Percentiles rank a stretch among this genome's conserved stretches.
phyloP scores from a whole-genome alignment of 2,329 filamentous ascomycete species.

The Aspergillus sp. region DNA sequence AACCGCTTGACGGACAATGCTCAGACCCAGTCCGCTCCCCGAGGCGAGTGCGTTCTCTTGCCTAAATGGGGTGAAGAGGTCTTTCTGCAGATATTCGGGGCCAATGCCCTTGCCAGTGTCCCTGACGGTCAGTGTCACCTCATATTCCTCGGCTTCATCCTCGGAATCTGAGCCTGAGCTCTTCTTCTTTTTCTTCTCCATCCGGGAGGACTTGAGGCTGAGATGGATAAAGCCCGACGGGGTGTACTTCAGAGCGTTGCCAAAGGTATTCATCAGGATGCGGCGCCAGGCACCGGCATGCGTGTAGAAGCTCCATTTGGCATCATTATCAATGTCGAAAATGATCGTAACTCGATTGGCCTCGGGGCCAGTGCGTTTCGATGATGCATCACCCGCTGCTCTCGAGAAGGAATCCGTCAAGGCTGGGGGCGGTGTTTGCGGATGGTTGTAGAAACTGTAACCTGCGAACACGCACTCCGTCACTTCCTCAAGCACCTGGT shows the following conservation, averaged over 20 bases:
- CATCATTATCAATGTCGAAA: conserved; percentile 7
- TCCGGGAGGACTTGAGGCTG: conserved; percentile 1
- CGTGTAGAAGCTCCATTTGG: conserved; percentile 7
- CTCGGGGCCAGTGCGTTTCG: not conserved
- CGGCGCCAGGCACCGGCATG: conserved; percentile 10
- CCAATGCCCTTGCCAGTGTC: conserved; percentile 27
- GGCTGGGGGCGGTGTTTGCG: not conserved
- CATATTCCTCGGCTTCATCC: conserved; percentile 1
- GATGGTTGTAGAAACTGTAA: conserved; percentile 7
- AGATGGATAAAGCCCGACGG: conserved; percentile 6
- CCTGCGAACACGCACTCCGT: conserved; percentile 14
- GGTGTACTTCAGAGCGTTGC: conserved; percentile 14
- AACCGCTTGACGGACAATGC: conserved; percentile 45
- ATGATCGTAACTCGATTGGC: conserved; percentile 2
- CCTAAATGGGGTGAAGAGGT: conserved; percentile 50
- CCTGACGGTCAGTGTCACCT: conserved; percentile 16
- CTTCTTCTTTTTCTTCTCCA: not conserved
- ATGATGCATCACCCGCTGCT: not conserved
- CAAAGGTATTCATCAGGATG: conserved; percentile 13
- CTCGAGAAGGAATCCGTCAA: not conserved
- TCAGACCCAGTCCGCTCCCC: conserved; percentile 57
- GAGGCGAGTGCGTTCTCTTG: conserved; percentile 52
- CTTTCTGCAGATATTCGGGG: conserved; percentile 16
- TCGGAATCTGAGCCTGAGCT: not conserved
- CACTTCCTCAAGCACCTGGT: conserved; percentile 12